Evolutionary conservation across 345 rosid genomes (phyloP).

Genomic region (Dimocarpus longan): DNA sequence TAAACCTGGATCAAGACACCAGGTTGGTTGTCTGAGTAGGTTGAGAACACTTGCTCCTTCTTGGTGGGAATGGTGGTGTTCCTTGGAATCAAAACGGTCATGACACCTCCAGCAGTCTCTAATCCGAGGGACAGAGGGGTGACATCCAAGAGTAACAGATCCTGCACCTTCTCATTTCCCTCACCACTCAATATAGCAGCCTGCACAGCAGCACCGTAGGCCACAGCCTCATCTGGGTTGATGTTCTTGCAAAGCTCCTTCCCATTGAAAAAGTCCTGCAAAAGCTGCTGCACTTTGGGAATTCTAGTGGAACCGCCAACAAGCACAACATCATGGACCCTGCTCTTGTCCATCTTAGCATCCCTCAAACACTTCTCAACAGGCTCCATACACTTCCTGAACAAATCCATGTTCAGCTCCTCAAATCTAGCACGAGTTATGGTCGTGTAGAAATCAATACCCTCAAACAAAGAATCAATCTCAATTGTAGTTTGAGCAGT

Average conservation of each 20-base stretch:
- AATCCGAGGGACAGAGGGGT: conserved; percentile 47
- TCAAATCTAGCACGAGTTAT: conserved; percentile 53
- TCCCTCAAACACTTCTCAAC: conserved; percentile 59
- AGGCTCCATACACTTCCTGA: conserved; percentile 55
- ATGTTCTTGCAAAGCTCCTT: conserved; percentile 60
- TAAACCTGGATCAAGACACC: conserved; percentile 35
- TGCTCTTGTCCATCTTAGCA: conserved; percentile 61
- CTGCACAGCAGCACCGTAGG: conserved; percentile 57
- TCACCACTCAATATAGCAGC: conserved; percentile 57
- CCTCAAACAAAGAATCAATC: conserved; percentile 54
- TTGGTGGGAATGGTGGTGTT: conserved; percentile 44
- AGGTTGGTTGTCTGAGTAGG: conserved; percentile 36
- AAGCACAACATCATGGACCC: conserved; percentile 52
- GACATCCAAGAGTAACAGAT: conserved; percentile 44
- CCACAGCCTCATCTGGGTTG: conserved; percentile 60
- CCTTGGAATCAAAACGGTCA: conserved; percentile 40
- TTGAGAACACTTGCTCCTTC: conserved; percentile 38
- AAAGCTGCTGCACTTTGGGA: conserved; percentile 55
- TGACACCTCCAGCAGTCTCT: conserved; percentile 47
- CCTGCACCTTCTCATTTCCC: conserved; percentile 52
- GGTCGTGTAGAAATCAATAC: conserved; percentile 53
- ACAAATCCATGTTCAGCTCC: conserved; percentile 52
- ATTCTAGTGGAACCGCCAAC: conserved; percentile 60
- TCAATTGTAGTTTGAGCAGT: conserved; percentile 51
- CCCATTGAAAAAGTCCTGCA: conserved; percentile 54